Conservation (phyloP, 1,284 basidiomycete species). For the Trichosporon faecale region DNA sequence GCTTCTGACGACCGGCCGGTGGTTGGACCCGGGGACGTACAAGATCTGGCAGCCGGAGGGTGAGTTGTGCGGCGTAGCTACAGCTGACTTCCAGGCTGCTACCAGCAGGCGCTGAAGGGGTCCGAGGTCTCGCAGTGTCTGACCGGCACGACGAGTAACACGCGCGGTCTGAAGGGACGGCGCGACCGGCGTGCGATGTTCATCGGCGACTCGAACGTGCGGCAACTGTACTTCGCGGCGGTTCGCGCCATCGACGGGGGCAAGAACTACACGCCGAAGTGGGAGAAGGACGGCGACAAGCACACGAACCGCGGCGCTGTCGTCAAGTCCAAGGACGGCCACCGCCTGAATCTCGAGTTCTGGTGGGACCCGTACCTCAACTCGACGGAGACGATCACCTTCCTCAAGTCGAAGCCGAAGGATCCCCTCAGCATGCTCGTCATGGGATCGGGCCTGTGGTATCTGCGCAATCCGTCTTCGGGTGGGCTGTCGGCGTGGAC, state of each 20-base stretch:
- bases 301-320: conserved; percentile 61
- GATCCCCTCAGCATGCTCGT: conserved; percentile 64
- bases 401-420: conserved; percentile 41
- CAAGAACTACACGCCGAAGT: conserved; percentile 26
- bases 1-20: conserved; percentile 68
- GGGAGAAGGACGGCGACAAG: conserved; percentile 57
- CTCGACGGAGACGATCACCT: conserved; percentile 57
- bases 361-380: conserved; percentile 73
- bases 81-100: conserved; percentile 34
- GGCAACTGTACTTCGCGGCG: conserved; percentile 73
- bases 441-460: conserved; percentile 82
- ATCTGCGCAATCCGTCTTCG: conserved; percentile 68
- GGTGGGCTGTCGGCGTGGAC: conserved; percentile 76
- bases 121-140: conserved; percentile 31
- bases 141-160: conserved; percentile 24
- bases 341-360: conserved; percentile 60
- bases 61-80: conserved; percentile 42
- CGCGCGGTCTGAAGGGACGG: conserved; percentile 6
- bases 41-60: conserved; percentile 82
- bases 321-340: conserved; percentile 23
- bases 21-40: conserved; percentile 64
- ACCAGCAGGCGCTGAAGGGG: conserved; percentile 24
- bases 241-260: conserved; percentile 54
- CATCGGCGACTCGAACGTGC: conserved; percentile 78
- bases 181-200: conserved; percentile 60